phyloP scores from a whole-genome alignment of 495 filamentous ascomycete species.

The Astrothelium macrocarpum region DNA sequence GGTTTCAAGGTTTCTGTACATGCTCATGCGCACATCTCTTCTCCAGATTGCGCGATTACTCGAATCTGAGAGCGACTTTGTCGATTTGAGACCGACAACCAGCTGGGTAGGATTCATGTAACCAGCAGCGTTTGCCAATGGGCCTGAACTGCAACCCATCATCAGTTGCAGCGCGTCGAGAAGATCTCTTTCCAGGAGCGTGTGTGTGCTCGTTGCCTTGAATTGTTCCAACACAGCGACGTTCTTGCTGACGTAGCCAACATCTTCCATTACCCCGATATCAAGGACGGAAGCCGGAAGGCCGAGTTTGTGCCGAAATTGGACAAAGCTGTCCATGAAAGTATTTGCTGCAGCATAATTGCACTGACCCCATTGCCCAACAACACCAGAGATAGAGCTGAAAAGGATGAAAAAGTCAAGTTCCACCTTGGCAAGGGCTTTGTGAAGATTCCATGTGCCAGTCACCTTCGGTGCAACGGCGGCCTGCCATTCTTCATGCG shows the following conservation, averaged over 20 bases:
- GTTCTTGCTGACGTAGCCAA: slow-evolving; percentile 11
- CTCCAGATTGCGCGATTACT: background rate
- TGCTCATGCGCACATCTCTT: background rate
- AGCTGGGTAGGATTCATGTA: slow-evolving; percentile 12
- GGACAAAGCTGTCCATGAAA: slow-evolving; percentile 9
- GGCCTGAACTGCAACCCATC: slow-evolving; percentile 1
- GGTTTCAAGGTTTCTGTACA: background rate
- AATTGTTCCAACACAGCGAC: background rate
- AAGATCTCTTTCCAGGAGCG: background rate
- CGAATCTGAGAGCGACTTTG: slow-evolving; percentile 1
- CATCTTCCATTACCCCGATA: slow-evolving; percentile 10
- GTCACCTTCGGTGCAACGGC: slow-evolving; percentile 7
- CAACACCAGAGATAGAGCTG: slow-evolving; percentile 10
- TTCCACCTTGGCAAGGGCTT: background rate
- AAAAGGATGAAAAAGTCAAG: slow-evolving; percentile 17
- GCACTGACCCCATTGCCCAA: slow-evolving; percentile 11
- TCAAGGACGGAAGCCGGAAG: slow-evolving; percentile 7
- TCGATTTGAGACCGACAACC: slow-evolving; percentile 12
- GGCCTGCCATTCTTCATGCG: background rate
- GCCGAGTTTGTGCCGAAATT: slow-evolving; percentile 10
- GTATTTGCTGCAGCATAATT: slow-evolving; percentile 15
- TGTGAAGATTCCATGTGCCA: slow-evolving; percentile 15
- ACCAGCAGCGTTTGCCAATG: background rate
- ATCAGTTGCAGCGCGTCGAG: slow-evolving; percentile 9
- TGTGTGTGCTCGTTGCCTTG: background rate